These are phyloP conservation scores for Lachancea lanzarotensis DNA, from an alignment of 805 yeast genomes.

Conservation along the genomic window DNA sequence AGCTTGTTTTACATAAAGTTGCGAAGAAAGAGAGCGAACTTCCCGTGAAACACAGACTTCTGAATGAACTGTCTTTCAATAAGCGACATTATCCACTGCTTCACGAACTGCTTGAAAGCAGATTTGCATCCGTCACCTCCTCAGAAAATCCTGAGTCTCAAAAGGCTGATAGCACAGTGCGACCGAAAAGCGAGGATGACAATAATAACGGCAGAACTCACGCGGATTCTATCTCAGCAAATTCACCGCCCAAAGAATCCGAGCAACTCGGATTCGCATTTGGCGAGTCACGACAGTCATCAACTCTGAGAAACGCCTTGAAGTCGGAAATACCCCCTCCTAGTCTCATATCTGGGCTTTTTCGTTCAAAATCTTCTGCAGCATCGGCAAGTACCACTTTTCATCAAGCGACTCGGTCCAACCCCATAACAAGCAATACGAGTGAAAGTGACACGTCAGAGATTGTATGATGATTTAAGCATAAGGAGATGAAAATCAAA, in stretches of 20 bases:
- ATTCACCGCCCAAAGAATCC: too few species aligned
- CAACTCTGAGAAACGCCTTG: not conserved
- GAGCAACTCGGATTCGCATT: too few species aligned
- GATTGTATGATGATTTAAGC: conserved; percentile 2
- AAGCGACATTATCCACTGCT: conserved; percentile 40
- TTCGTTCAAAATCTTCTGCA: not conserved
- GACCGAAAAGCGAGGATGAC: too few species aligned
- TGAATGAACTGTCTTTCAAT: conserved; percentile 34
- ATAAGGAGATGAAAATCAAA: conserved; percentile 1
- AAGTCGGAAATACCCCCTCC: not conserved
- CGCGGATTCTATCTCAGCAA: too few species aligned
- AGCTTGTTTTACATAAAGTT: conserved; percentile 9
- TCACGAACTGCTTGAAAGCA: conserved; percentile 15
- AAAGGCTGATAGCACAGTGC: not conserved
- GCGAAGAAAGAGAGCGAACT: conserved; percentile 29
- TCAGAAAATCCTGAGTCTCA: not conserved
- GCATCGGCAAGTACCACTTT: conserved; percentile 6
- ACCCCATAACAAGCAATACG: not conserved
- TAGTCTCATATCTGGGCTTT: not conserved
- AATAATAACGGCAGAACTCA: too few species aligned
- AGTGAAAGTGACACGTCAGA: not conserved
- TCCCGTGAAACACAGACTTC: conserved; percentile 34
- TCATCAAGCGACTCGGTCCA: conserved; percentile 2
- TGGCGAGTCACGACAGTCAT: too few species aligned
- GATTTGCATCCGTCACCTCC: not conserved